Conservation (phyloP, 2,329 filamentous ascomycete genomes). For the Ceratocystis destructans region DNA sequence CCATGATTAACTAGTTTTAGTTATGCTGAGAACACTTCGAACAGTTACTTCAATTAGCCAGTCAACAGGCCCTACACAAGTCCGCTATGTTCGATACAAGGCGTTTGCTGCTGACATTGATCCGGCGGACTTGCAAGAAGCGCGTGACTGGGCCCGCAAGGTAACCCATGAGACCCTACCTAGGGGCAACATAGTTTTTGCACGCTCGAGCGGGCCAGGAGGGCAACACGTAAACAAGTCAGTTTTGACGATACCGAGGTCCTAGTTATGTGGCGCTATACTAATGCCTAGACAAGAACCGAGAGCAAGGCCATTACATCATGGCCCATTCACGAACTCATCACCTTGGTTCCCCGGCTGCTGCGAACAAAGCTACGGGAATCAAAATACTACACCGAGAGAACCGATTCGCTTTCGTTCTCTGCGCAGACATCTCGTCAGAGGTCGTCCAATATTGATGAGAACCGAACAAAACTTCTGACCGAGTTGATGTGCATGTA, state of each 20-base stretch:
- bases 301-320: slow-evolving; percentile 45
- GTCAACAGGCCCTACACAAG: slow-evolving; percentile 24
- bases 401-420: slow-evolving; percentile 40
- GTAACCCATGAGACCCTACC: slow-evolving; percentile 35
- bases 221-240: slow-evolving; percentile 52
- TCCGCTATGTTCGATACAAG: slow-evolving; percentile 30
- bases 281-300: slow-evolving; percentile 31
- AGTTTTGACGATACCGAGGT: slow-evolving; percentile 20
- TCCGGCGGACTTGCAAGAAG: slow-evolving; percentile 36
- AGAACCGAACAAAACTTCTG: slow-evolving; percentile 38
- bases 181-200: slow-evolving; percentile 38
- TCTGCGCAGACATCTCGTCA: slow-evolving; percentile 43
- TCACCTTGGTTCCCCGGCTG: slow-evolving; percentile 33
- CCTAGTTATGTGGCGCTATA: neutral
- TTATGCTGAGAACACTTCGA: neutral
- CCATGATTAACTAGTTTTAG: slow-evolving; percentile 6
- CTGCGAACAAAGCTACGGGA: slow-evolving; percentile 34
- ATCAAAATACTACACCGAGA: slow-evolving; percentile 41
- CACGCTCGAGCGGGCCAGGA: slow-evolving; percentile 47
- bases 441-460: slow-evolving; percentile 37
- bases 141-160: slow-evolving; percentile 37
- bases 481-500: slow-evolving; percentile 39
- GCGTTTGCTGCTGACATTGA: slow-evolving; percentile 39
- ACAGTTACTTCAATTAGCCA: slow-evolving; percentile 4
- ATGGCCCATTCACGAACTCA: slow-evolving; percentile 37